phyloP scores from a whole-genome alignment of 1,139 yeast genomes.

The Candida sanyaensis region DNA sequence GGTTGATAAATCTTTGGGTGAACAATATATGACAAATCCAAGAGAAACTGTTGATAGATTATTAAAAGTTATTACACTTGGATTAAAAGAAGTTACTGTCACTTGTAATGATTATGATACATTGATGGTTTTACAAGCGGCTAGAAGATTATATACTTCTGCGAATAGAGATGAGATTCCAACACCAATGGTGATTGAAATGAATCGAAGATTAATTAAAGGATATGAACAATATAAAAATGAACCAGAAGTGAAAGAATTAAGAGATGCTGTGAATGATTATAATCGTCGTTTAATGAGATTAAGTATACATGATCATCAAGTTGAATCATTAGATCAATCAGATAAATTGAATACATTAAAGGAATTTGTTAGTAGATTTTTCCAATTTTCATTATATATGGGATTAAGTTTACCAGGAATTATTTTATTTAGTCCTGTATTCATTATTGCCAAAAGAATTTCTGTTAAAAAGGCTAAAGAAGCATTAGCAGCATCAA shows the following conservation, averaged over 20 bases:
- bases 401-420: slow-evolving; percentile 45
- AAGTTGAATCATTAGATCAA: slow-evolving; percentile 36
- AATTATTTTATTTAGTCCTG: slow-evolving; percentile 45
- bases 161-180: slow-evolving; percentile 37
- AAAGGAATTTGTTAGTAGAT: slow-evolving; percentile 27
- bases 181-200: slow-evolving; percentile 46
- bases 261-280: slow-evolving; percentile 35
- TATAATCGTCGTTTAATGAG: slow-evolving; percentile 36
- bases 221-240: slow-evolving; percentile 41
- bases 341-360: slow-evolving; percentile 29
- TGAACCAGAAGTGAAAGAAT: slow-evolving; percentile 34
- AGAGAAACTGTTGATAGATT: slow-evolving; percentile 71
- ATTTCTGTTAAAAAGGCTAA: slow-evolving; percentile 40
- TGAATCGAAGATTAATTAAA: slow-evolving; percentile 43
- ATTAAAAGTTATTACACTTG: slow-evolving; percentile 68
- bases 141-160: slow-evolving; percentile 48
- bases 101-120: slow-evolving; percentile 95
- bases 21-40: slow-evolving; percentile 39
- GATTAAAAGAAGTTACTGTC: slow-evolving; percentile 85
- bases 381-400: slow-evolving; percentile 34
- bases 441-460: slow-evolving; percentile 37
- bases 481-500: slow-evolving; percentile 43
- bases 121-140: slow-evolving; percentile 91
- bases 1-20: slow-evolving; percentile 32
- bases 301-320: slow-evolving; percentile 47